A percentile compares a stretch with the other conserved stretches of the same genome.
Evolutionary conservation across 1,139 yeast genomes (phyloP).

Genomic region (Debaryomyces psychrophilus): DNA sequence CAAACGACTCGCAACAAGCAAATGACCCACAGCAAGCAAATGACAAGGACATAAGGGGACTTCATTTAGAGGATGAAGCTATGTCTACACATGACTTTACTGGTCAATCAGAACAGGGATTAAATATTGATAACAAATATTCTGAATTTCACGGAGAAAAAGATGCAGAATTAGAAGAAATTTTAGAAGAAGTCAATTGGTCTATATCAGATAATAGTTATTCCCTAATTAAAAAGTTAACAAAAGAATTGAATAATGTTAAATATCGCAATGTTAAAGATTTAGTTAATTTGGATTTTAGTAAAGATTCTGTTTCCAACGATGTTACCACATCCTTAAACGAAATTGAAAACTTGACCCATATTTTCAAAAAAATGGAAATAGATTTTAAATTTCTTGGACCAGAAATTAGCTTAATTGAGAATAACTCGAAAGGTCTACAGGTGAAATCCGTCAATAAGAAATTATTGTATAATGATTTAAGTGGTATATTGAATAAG

Average conservation of each 20-base stretch:
- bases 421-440: slow-evolving; percentile 76
- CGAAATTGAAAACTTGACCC: slow-evolving; percentile 70
- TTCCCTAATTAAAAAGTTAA: slow-evolving; percentile 57
- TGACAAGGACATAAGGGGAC: slow-evolving; percentile 14
- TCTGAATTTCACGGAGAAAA: slow-evolving; percentile 23
- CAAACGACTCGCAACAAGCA: no score
- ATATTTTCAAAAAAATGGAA: slow-evolving; percentile 48
- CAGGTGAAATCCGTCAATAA: slow-evolving; percentile 86
- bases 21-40: no score
- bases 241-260: slow-evolving; percentile 47
- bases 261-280: slow-evolving; percentile 44
- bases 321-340: slow-evolving; percentile 49
- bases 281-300: slow-evolving; percentile 44
- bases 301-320: slow-evolving; percentile 35
- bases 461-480: slow-evolving; percentile 68
- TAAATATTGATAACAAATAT: slow-evolving; percentile 1
- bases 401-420: slow-evolving; percentile 71
- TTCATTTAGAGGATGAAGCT: slow-evolving; percentile 11
- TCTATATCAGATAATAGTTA: slow-evolving; percentile 63
- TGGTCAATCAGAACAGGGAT: slow-evolving; percentile 10
- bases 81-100: slow-evolving; percentile 14
- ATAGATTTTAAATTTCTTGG: slow-evolving; percentile 49
- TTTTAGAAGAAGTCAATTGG: slow-evolving; percentile 79
- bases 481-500: slow-evolving; percentile 67
- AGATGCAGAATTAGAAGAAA: slow-evolving; percentile 60